Evolutionary conservation across 1,139 yeast genomes (phyloP).

Genomic region (Eremothecium sinecaudum): DNA sequence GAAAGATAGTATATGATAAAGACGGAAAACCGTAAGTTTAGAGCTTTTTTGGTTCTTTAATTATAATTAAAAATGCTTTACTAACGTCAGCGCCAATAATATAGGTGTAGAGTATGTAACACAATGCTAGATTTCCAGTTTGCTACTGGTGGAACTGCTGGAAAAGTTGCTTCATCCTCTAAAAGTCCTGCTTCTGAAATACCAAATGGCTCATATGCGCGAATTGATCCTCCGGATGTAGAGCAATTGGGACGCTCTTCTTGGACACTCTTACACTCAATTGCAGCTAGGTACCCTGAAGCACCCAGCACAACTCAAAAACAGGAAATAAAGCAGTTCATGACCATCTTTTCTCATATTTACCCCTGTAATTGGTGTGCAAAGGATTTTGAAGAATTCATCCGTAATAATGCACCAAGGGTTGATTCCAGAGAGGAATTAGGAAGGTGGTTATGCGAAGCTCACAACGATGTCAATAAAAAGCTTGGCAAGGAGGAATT

Average conservation of each 20-base stretch:
- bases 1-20: constrained; percentile 67
- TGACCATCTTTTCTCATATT: constrained; percentile 62
- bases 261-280: constrained; percentile 86
- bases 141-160: constrained; percentile 35
- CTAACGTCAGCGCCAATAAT: too few relatives aligned
- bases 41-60: too few relatives aligned
- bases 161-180: constrained; percentile 7
- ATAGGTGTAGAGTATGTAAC: constrained; percentile 70
- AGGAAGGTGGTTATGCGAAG: constrained; percentile 88
- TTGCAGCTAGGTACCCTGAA: constrained; percentile 85
- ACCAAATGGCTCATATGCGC: constrained; percentile 25
- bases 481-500: constrained; percentile 79
- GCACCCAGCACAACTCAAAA: constrained; percentile 55
- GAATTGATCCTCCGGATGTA: constrained; percentile 81
- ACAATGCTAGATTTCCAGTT: constrained; percentile 64
- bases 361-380: constrained; percentile 98
- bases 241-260: constrained; percentile 72
- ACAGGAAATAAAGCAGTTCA: constrained; percentile 59
- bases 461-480: constrained; percentile 82
- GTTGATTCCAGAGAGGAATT: constrained; percentile 67
- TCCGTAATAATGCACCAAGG: constrained; percentile 51
- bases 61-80: constrained; percentile 21
- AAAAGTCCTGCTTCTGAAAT: constrained; percentile 19
- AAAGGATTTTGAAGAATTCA: constrained; percentile 63
- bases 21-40: constrained; percentile 80